phyloP scores from a whole-genome alignment of 345 rosid species.

The Gossypium anomalum region DNA sequence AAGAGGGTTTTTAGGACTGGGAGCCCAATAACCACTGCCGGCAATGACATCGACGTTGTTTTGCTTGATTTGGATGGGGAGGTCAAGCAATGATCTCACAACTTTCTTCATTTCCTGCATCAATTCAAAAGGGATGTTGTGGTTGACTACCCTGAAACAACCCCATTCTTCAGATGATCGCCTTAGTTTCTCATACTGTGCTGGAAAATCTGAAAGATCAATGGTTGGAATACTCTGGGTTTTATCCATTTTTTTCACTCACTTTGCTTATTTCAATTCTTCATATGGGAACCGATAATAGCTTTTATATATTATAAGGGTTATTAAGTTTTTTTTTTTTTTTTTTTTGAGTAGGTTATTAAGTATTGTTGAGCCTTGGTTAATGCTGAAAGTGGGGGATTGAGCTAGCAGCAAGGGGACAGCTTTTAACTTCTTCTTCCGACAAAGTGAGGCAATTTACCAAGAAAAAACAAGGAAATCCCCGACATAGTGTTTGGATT shows the following conservation, averaged over 20 bases:
- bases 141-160: conserved; percentile 74
- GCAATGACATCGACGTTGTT: conserved; percentile 55
- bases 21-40: conserved; percentile 73
- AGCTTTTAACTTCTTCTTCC: not conserved
- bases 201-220: conserved; percentile 45
- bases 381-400: not conserved
- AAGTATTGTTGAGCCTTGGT: not conserved
- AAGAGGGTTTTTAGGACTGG: conserved; percentile 53
- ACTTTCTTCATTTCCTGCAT: conserved; percentile 66
- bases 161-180: conserved; percentile 73
- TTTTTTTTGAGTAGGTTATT: no score
- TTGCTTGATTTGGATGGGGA: conserved; percentile 55
- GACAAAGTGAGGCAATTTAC: not conserved
- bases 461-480: not conserved
- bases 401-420: not conserved
- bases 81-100: conserved; percentile 56
- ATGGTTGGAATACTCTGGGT: conserved; percentile 33
- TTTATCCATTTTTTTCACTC: not conserved
- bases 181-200: conserved; percentile 35
- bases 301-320: not conserved
- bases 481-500: not conserved
- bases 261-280: not conserved
- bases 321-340: no score
- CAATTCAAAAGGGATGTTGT: conserved; percentile 39
- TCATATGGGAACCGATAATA: not conserved